A percentile compares a stretch with the other conserved stretches of the same genome.
Conservation (phyloP, 2,329 filamentous ascomycete genomes). For the Fusarium poae region DNA sequence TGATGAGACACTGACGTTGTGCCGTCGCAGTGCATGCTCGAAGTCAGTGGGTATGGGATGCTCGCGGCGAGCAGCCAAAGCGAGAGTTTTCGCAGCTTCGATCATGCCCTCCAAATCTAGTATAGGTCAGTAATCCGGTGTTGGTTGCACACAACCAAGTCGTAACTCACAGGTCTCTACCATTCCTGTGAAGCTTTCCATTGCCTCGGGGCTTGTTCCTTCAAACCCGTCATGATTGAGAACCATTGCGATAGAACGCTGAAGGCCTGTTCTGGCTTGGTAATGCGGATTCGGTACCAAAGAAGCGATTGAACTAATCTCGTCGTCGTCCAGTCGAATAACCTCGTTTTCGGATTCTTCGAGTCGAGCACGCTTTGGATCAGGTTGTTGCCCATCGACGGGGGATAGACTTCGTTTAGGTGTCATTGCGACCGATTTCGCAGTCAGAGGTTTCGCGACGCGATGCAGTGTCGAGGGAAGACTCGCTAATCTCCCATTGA, state of each 20-base stretch:
- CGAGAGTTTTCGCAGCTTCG: conserved; percentile 61
- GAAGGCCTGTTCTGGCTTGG: conserved; percentile 57
- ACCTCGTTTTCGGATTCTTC: conserved; percentile 13
- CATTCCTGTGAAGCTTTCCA: conserved; percentile 69
- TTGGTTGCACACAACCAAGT: too few species aligned
- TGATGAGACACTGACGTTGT: conserved; percentile 65
- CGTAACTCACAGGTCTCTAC: conserved; percentile 68
- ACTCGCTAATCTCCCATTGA: conserved; percentile 16
- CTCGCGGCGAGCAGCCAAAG: conserved; percentile 64
- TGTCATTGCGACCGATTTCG: conserved; percentile 45
- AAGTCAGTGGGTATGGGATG: conserved; percentile 70
- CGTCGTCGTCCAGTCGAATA: conserved; percentile 31
- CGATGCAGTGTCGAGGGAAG: neutral
- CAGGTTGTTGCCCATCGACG: conserved; percentile 45
- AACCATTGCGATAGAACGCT: conserved; percentile 67
- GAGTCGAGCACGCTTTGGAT: conserved; percentile 51
- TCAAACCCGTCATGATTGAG: conserved; percentile 71
- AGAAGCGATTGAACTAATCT: conserved; percentile 36
- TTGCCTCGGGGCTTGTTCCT: conserved; percentile 65
- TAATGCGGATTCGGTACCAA: conserved; percentile 50
- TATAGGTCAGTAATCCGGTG: conserved; percentile 18
- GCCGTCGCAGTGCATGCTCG: conserved; percentile 63
- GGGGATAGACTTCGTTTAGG: conserved; percentile 56
- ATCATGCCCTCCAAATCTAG: conserved; percentile 65
- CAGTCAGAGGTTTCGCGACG: conserved; percentile 1